These are phyloP conservation scores for Sporothrix phasma DNA, from an alignment of 2,329 filamentous ascomycete genomes.

Conservation along the genomic window DNA sequence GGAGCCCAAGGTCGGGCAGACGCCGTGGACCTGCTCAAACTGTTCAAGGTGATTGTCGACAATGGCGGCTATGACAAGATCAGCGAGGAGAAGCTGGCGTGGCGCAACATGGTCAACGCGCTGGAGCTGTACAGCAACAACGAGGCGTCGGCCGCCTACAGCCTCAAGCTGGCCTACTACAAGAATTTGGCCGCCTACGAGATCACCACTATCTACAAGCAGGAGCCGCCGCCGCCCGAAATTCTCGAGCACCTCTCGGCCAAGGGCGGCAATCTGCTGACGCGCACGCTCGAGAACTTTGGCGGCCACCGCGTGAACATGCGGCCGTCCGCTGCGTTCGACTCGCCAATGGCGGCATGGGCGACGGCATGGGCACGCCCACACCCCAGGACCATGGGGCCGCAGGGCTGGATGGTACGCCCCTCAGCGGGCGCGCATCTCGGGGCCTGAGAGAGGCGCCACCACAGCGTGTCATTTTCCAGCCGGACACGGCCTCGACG, in stretches of 20 bases:
- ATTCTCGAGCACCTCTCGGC: conserved; percentile 82
- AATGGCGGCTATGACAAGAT: conserved; percentile 81
- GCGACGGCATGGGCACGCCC: conserved; percentile 47
- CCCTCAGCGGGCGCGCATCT: conserved; percentile 47
- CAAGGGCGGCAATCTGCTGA: conserved; percentile 71
- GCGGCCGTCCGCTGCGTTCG: conserved; percentile 34
- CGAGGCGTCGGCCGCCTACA: conserved; percentile 73
- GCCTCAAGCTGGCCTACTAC: conserved; percentile 81
- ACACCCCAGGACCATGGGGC: conserved; percentile 39
- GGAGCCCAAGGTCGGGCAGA: conserved; percentile 70
- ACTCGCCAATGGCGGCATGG: conserved; percentile 29
- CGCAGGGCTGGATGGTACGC: conserved; percentile 32
- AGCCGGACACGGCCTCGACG: conserved; percentile 61
- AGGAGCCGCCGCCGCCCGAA: conserved; percentile 76
- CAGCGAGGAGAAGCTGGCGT: conserved; percentile 73
- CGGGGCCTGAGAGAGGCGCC: conserved; percentile 70
- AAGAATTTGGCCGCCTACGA: conserved; percentile 83
- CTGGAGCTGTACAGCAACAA: conserved; percentile 67
- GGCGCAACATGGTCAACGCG: conserved; percentile 68
- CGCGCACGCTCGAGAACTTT: conserved; percentile 67
- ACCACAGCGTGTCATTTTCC: conserved; percentile 73
- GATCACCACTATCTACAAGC: conserved; percentile 65
- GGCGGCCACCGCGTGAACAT: conserved; percentile 24
- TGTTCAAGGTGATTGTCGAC: conserved; percentile 67
- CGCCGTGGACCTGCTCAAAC: conserved; percentile 67